Evolutionary conservation across 768 basidiomycete species (phyloP).

Genomic region (Heimioporus sp.): DNA sequence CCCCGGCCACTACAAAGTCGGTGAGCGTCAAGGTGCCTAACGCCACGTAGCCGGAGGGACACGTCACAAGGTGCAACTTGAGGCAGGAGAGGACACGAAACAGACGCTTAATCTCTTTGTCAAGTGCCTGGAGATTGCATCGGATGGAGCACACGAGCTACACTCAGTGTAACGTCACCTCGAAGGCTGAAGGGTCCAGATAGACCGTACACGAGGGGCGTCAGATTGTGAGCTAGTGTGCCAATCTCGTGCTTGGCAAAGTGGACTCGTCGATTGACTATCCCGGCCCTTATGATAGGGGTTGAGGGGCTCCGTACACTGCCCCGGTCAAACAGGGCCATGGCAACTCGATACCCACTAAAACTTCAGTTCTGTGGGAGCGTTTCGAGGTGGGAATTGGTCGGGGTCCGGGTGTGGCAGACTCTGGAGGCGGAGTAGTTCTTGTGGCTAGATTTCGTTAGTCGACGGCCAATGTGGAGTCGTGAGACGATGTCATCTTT

Average conservation of each 20-base stretch:
- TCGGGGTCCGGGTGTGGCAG: no score
- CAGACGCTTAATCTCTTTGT: background rate
- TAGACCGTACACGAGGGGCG: background rate
- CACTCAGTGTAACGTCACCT: background rate
- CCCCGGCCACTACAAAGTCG: slow-evolving; percentile 12
- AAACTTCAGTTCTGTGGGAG: no score
- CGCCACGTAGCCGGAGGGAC: slow-evolving; percentile 15
- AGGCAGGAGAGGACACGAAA: slow-evolving; percentile 7
- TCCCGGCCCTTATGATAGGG: no score
- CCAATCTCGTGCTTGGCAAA: slow-evolving; percentile 19
- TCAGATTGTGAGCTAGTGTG: background rate
- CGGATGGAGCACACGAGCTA: no score
- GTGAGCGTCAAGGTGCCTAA: slow-evolving; percentile 14
- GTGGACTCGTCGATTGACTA: slow-evolving; percentile 22
- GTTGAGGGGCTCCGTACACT: no score
- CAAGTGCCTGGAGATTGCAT: background rate
- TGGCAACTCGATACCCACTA: no score
- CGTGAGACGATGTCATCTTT: no score
- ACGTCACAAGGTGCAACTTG: slow-evolving; percentile 10
- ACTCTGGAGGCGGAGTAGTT: no score
- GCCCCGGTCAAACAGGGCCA: no score
- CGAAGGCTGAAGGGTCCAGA: slow-evolving; percentile 2
- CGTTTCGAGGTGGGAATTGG: no score
- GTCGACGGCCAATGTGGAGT: no score
- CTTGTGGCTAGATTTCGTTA: no score